These are phyloP conservation scores for Pholiota adiposa DNA, from an alignment of 1,284 basidiomycete species.

Conservation along the genomic window DNA sequence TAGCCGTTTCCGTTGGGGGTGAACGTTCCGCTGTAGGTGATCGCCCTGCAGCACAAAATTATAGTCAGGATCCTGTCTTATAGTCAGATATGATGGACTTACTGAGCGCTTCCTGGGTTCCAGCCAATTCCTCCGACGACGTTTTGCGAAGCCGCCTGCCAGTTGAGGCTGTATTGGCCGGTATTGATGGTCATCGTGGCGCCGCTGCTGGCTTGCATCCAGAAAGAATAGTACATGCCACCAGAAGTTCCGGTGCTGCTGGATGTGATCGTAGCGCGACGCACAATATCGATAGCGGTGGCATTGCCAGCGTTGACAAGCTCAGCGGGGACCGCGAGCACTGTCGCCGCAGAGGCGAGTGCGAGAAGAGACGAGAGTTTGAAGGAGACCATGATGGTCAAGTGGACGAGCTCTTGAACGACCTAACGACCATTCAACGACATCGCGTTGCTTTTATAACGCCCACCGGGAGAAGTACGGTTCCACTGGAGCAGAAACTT, in stretches of 20 bases:
- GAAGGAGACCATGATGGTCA: constrained; percentile 18
- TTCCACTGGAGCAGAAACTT: constrained; percentile 1
- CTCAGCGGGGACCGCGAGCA: constrained; percentile 5
- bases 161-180: constrained; percentile 23
- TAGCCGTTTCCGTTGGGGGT: constrained; percentile 32
- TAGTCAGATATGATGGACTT: not conserved
- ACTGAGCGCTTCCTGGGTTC: constrained; percentile 22
- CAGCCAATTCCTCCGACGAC: constrained; percentile 25
- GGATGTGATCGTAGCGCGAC: constrained; percentile 17
- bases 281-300: constrained; percentile 7
- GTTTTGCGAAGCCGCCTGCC: constrained; percentile 16
- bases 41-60: constrained; percentile 9
- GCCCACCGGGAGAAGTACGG: constrained; percentile 13
- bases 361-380: constrained; percentile 11
- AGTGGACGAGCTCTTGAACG: not conserved
- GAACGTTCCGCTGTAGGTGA: constrained; percentile 27
- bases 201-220: constrained; percentile 19
- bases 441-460: not conserved
- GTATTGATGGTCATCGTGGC: constrained; percentile 23
- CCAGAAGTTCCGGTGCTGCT: constrained; percentile 20
- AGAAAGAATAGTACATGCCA: constrained; percentile 24
- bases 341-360: constrained; percentile 18
- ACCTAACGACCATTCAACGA: not conserved
- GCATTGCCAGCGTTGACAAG: not conserved
- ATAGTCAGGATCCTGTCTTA: too few species aligned